Conservation (phyloP, 2,329 filamentous ascomycete genomes). For the Hymenoscyphus fructigenus region DNA sequence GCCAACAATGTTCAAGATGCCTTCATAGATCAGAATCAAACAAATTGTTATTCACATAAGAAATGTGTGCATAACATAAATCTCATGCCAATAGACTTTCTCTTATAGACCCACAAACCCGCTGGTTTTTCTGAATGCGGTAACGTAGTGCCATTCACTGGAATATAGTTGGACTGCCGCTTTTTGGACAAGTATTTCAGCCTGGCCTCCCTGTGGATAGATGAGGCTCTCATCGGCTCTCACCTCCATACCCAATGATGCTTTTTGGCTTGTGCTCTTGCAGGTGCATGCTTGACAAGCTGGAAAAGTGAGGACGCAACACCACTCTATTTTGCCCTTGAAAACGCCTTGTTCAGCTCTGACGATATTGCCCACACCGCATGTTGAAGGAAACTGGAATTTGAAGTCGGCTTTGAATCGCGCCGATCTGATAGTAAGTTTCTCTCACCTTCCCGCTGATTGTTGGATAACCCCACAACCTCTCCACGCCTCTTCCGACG, state of each 20-base stretch:
- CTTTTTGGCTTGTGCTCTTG: background rate
- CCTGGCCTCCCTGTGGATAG: background rate
- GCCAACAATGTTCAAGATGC: background rate
- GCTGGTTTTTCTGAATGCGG: background rate
- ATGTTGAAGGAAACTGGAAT: background rate
- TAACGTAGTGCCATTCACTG: background rate
- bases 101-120: too few species aligned
- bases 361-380: background rate
- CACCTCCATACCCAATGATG: background rate
- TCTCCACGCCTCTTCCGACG: background rate
- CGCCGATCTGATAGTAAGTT: slow-evolving; percentile 4
- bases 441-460: background rate
- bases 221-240: slow-evolving; percentile 7
- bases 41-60: background rate
- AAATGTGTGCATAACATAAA: background rate
- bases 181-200: background rate
- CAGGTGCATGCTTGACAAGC: background rate
- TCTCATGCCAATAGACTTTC: too few species aligned
- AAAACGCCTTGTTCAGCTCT: background rate
- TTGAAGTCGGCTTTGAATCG: slow-evolving; percentile 2
- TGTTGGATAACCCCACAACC: slow-evolving; percentile 3
- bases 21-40: background rate
- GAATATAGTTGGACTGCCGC: background rate
- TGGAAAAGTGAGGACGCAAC: background rate
- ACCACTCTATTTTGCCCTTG: background rate